Conservation (phyloP, 2,329 filamentous ascomycete genomes). For the Xylariaceae sp. region DNA sequence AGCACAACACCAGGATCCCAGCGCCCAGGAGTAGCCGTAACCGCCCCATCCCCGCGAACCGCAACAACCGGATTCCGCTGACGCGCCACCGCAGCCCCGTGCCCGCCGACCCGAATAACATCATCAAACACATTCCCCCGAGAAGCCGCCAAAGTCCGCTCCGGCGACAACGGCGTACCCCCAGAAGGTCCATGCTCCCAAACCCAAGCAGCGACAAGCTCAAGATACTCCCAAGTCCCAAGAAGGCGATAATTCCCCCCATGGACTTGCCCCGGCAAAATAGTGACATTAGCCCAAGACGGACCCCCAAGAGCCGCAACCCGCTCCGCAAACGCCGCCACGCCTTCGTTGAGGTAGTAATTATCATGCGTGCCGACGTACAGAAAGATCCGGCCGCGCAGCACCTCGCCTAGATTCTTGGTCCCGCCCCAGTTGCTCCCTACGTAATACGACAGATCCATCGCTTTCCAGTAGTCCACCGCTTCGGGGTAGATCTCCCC, state of each 20-base stretch:
- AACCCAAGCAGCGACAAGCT: slow-evolving; percentile 19
- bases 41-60: slow-evolving; percentile 9
- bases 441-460: slow-evolving; percentile 22
- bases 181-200: slow-evolving; percentile 18
- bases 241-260: slow-evolving; percentile 24
- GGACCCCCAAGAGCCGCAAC: slow-evolving; percentile 17
- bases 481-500: slow-evolving; percentile 24
- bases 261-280: slow-evolving; percentile 16
- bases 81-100: slow-evolving; percentile 17
- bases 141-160: slow-evolving; percentile 5
- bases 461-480: slow-evolving; percentile 21
- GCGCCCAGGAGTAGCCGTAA: slow-evolving; percentile 18
- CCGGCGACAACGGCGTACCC: slow-evolving; percentile 11
- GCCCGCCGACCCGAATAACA: slow-evolving; percentile 18
- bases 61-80: slow-evolving; percentile 13
- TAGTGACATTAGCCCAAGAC: slow-evolving; percentile 25
- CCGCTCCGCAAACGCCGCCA: slow-evolving; percentile 18
- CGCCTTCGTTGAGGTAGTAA: slow-evolving; percentile 24
- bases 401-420: slow-evolving; percentile 19
- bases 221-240: slow-evolving; percentile 23
- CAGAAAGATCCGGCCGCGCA: slow-evolving; percentile 20
- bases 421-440: slow-evolving; percentile 17
- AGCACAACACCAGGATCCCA: slow-evolving; percentile 25
- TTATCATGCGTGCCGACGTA: slow-evolving; percentile 25
- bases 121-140: slow-evolving; percentile 21